Conservation (phyloP, 768 basidiomycete genomes). For the Pleurotus pulmonarius region DNA sequence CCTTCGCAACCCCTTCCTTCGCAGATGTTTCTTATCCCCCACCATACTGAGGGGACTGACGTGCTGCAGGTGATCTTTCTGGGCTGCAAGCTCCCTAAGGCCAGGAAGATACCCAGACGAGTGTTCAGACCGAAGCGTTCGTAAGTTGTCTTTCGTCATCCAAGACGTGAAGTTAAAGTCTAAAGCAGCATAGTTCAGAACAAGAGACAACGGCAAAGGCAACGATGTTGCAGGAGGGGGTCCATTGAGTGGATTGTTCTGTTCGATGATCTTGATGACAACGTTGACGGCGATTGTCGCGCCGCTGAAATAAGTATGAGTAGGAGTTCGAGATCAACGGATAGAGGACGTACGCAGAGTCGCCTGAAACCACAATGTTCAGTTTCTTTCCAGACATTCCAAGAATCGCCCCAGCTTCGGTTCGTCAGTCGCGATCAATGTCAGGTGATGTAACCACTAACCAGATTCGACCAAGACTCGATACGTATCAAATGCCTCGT, state of each 20-base stretch:
- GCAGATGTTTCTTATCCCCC: conserved; percentile 50
- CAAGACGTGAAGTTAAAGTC: conserved; percentile 99
- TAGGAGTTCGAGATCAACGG: background rate
- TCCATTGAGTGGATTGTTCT: conserved; percentile 30
- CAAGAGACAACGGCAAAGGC: conserved; percentile 74
- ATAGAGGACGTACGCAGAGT: conserved; percentile 83
- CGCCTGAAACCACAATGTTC: conserved; percentile 79
- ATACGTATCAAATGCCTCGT: conserved; percentile 93
- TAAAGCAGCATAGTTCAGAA: conserved; percentile 87
- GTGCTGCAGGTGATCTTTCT: conserved; percentile 88
- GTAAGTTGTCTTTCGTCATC: conserved; percentile 85
- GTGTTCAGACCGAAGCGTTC: conserved; percentile 82
- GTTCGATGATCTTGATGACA: conserved; percentile 82
- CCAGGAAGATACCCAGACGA: conserved; percentile 79
- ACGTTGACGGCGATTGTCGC: conserved; percentile 84
- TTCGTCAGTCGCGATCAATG: background rate
- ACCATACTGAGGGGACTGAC: conserved; percentile 91
- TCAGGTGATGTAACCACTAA: conserved; percentile 15
- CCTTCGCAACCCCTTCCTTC: conserved; percentile 44
- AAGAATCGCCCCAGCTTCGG: conserved; percentile 62
- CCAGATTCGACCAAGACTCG: conserved; percentile 72
- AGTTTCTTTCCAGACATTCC: conserved; percentile 86
- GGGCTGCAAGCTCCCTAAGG: conserved; percentile 63
- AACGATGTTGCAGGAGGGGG: conserved; percentile 37
- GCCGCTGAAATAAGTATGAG: conserved; percentile 50